Conservation (phyloP, 202 grass and related monocot species). For the Setaria italica region DNA sequence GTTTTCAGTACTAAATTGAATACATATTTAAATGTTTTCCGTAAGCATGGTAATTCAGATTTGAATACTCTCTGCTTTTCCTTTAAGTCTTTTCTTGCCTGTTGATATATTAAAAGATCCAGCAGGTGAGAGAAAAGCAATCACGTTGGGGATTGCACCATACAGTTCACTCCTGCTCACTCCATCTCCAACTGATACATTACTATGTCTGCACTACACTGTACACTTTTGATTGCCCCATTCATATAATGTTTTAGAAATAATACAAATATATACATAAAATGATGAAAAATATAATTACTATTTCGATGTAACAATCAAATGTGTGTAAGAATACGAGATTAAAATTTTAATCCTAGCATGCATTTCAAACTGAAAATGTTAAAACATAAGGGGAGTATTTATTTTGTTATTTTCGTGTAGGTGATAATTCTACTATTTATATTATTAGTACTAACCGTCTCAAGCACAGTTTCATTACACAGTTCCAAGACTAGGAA, state of each 20-base stretch:
- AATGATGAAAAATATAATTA: background rate
- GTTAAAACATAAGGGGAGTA: background rate
- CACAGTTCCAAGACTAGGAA: too few species aligned
- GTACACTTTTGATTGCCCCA: background rate
- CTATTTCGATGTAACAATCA: background rate
- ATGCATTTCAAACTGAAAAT: background rate
- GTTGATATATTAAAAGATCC: background rate
- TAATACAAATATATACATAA: background rate
- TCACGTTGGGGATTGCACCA: conserved; percentile 5
- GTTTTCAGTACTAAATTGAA: background rate
- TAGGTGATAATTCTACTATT: background rate
- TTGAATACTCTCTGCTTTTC: background rate
- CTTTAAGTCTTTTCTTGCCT: background rate
- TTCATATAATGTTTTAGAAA: too few species aligned
- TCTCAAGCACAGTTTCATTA: too few species aligned
- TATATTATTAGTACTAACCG: background rate
- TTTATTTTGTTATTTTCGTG: background rate
- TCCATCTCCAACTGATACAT: background rate
- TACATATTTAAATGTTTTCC: background rate
- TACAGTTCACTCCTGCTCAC: background rate
- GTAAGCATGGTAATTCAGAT: background rate
- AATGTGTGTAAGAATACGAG: background rate
- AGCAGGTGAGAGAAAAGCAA: conserved; percentile 14
- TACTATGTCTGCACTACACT: background rate
- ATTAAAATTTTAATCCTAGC: background rate